Conservation (phyloP, 176 grass and related monocot genomes). For the Avena eriantha region DNA sequence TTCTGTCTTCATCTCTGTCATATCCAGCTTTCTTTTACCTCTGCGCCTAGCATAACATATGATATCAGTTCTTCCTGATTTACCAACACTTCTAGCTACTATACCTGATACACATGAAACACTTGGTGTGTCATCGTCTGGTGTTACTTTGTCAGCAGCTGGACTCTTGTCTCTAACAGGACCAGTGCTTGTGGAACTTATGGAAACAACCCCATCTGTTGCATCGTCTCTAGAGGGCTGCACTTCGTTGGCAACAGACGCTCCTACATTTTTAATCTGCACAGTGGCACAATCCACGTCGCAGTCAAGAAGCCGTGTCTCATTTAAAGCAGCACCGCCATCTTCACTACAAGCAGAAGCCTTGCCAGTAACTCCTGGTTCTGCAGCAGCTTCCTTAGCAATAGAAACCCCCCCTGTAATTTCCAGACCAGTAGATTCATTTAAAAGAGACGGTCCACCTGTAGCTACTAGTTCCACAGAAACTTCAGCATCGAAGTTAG, state of each 20-base stretch:
- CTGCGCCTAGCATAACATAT: slow-evolving; percentile 76
- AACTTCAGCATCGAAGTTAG: slow-evolving; percentile 26
- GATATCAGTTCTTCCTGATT: slow-evolving; percentile 60
- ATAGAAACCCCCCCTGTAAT: not conserved
- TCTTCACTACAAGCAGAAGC: slow-evolving; percentile 28
- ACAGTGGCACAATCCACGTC: slow-evolving; percentile 8
- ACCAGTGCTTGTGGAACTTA: slow-evolving; percentile 26
- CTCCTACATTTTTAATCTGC: slow-evolving; percentile 32
- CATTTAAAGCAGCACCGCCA: slow-evolving; percentile 32
- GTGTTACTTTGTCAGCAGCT: not conserved
- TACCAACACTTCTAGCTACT: slow-evolving; percentile 49
- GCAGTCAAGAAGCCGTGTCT: slow-evolving; percentile 9
- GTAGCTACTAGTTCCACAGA: slow-evolving; percentile 19
- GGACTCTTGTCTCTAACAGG: slow-evolving; percentile 18
- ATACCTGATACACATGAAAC: slow-evolving; percentile 36
- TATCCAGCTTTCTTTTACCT: slow-evolving; percentile 61
- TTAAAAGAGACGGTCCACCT: slow-evolving; percentile 26
- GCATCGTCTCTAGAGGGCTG: slow-evolving; percentile 20
- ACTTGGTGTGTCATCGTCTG: slow-evolving; percentile 36
- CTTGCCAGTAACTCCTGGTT: not conserved
- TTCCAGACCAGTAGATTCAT: slow-evolving; percentile 35
- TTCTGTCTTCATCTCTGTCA: slow-evolving; percentile 35
- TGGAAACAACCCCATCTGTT: slow-evolving; percentile 26
- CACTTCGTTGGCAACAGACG: not conserved
- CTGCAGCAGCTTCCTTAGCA: not conserved